phyloP scores from a whole-genome alignment of 208 protist genomes.

The Trypanosoma avium region DNA sequence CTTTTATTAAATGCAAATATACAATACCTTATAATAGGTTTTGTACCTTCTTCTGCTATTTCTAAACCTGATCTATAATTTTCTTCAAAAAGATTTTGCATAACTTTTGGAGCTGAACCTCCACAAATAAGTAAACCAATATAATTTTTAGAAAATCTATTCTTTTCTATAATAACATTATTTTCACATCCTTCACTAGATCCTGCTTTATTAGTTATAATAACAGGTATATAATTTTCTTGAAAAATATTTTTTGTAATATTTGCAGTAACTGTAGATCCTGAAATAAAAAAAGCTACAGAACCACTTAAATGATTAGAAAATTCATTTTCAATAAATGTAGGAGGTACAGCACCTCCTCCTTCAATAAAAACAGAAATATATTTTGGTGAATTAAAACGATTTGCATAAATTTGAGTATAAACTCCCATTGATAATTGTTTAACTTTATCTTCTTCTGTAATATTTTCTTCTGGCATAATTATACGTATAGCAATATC shows the following conservation, averaged over 20 bases:
- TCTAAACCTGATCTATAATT: conserved; percentile 73
- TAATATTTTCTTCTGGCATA: conserved; percentile 6
- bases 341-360: conserved; percentile 22
- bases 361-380: conserved; percentile 42
- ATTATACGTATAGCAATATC: conserved; percentile 38
- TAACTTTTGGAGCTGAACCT: conserved; percentile 53
- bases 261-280: conserved; percentile 22
- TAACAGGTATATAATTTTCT: conserved; percentile 55
- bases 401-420: conserved; percentile 69
- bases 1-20: conserved; percentile 39
- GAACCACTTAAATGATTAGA: conserved; percentile 36
- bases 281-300: conserved; percentile 44
- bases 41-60: conserved; percentile 52
- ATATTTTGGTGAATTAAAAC: conserved; percentile 40
- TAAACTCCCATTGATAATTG: conserved; percentile 26
- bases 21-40: conserved; percentile 46
- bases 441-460: conserved; percentile 6
- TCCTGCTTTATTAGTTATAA: conserved; percentile 32
- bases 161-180: conserved; percentile 35
- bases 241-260: conserved; percentile 62
- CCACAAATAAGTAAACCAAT: conserved; percentile 71
- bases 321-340: conserved; percentile 70
- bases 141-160: conserved; percentile 70
- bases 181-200: background rate
- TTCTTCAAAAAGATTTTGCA: conserved; percentile 68